phyloP scores from a whole-genome alignment of 805 yeast genomes.

The Metschnikowia koreensis region DNA sequence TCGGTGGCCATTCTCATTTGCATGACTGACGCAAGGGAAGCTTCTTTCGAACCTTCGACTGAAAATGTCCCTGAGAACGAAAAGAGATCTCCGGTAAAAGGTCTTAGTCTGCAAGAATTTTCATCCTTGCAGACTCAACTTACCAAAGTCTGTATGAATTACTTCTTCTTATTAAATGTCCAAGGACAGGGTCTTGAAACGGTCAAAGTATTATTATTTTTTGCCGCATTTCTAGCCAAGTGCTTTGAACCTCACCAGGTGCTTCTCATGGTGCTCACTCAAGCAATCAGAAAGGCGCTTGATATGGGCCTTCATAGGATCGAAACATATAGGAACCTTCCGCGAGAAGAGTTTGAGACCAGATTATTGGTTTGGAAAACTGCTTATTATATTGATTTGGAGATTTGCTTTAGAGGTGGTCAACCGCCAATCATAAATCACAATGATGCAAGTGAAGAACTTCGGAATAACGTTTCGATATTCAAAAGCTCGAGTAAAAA shows the following conservation, averaged over 20 bases:
- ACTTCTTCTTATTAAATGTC: slow-evolving; percentile 7
- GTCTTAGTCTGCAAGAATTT: neutral
- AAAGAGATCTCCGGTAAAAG: neutral
- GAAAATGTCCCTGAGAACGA: neutral
- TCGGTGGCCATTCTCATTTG: slow-evolving; percentile 10
- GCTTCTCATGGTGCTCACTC: slow-evolving; percentile 38
- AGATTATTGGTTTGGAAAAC: slow-evolving; percentile 49
- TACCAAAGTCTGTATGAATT: slow-evolving; percentile 6
- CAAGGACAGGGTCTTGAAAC: slow-evolving; percentile 11
- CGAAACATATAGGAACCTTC: slow-evolving; percentile 40
- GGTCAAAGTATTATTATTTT: slow-evolving; percentile 10
- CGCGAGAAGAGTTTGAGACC: slow-evolving; percentile 30
- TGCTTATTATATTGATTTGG: slow-evolving; percentile 46
- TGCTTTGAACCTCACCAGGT: slow-evolving; percentile 16
- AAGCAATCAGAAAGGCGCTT: slow-evolving; percentile 51
- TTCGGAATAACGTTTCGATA: neutral
- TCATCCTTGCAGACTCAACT: slow-evolving; percentile 1
- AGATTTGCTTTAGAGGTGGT: slow-evolving; percentile 44
- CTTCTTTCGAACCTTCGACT: neutral
- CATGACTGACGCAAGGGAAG: slow-evolving; percentile 8
- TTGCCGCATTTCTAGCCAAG: slow-evolving; percentile 7
- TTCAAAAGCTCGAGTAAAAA: neutral
- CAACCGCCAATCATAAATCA: slow-evolving; percentile 47
- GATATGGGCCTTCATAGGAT: slow-evolving; percentile 56
- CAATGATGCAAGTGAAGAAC: slow-evolving; percentile 27